Base-by-base conservation (phyloP, 164 flowering plant genomes). In the Nymphaea colorata region DNA sequence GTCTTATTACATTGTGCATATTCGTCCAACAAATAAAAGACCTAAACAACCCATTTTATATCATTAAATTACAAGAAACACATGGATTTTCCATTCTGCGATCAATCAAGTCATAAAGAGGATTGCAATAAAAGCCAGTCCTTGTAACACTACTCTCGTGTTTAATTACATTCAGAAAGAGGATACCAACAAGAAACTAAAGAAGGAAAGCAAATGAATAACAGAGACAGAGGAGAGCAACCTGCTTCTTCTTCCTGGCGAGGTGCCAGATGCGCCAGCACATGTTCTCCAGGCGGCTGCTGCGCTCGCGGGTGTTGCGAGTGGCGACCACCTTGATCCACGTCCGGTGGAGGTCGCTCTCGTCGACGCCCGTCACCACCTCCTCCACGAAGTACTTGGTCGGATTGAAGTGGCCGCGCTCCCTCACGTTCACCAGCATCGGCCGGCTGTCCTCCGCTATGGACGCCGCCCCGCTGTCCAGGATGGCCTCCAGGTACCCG, bases 191-290 rank as follows among this genome's bases (percentile, higher is more conserved):
- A 60, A 61, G 64, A 61, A n/a, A 36, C 6, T 59, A 43, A 25
- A 43, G 55, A 16, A 67, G 14, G 5, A 42, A 43, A 42, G 47
- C 12, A 15, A 69, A 69, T 45, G 61, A 41, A 4, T 25, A 69
- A 63, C 60, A 61, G 41, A 4, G 47, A 60, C 43, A 43, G 7
- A 2, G 66, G 55, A 4, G 3, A 47, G 2, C 14, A 42, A 87
- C 95, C 90, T 89, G 95, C 68, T 85, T 89, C 83, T 87, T 81
- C 80, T 86, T 83, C 41, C 95, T 85, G 11, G 98, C 77, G 41
- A 93, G 98, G 70, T 93, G 98, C 98, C 98, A 93, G 64, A 93
- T 89, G 18, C 98, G 81, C 98, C 98, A 93, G 69, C 98, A 93
- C 96, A 89, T 93, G 73, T 93, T 93, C 83, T 93, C 97, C 59